These are phyloP conservation scores for Microcos paniculata DNA, from an alignment of 345 rosid genomes.

Conservation along the genomic window DNA sequence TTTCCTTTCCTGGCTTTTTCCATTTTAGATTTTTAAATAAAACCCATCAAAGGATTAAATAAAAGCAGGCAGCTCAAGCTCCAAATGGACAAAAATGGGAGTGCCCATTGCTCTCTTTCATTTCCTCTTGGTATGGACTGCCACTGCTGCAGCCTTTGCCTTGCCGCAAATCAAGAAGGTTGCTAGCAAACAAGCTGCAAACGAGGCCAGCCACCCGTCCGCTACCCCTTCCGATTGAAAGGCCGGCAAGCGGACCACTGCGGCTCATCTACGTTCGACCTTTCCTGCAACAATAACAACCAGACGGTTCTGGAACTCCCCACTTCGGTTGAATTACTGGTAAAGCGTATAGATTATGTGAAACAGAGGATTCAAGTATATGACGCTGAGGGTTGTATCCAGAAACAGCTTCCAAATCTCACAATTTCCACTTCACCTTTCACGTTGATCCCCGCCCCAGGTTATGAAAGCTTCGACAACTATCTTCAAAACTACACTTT, in stretches of 20 bases:
- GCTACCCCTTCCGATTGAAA: too few relatives aligned
- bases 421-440: too few relatives aligned
- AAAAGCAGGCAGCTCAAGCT: too few relatives aligned
- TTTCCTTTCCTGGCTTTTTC: too few relatives aligned
- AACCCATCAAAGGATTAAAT: too few relatives aligned
- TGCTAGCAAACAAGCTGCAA: background rate
- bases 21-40: too few relatives aligned
- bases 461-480: accelerated
- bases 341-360: background rate
- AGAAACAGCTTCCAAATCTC: constrained; percentile 7
- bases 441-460: too few relatives aligned
- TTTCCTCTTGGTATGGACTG: too few relatives aligned
- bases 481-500: background rate
- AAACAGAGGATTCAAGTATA: background rate
- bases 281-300: background rate
- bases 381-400: constrained; percentile 2
- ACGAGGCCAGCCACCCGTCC: too few relatives aligned
- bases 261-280: background rate
- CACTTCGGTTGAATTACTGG: background rate
- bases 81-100: too few relatives aligned
- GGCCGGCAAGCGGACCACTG: too few relatives aligned
- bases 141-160: background rate
- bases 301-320: constrained; percentile 6
- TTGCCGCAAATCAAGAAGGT: background rate
- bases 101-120: too few relatives aligned